Evolutionary conservation across 345 rosid species (phyloP).

Genomic region (Sisymbrium altissimum): DNA sequence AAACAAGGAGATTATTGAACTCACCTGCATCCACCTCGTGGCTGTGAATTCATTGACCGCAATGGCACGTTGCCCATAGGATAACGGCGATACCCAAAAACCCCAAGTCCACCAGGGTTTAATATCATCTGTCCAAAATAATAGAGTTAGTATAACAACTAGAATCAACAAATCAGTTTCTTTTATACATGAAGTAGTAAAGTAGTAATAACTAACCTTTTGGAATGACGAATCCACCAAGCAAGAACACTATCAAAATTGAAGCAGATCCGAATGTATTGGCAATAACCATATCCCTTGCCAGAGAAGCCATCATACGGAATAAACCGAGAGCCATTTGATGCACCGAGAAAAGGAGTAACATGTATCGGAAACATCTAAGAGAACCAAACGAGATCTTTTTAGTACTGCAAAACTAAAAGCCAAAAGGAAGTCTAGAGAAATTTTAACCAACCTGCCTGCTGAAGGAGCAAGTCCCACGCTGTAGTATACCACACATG

Average conservation of each 20-base stretch:
- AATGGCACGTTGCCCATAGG: conserved; percentile 77
- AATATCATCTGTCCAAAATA: conserved; percentile 46
- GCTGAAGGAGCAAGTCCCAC: conserved; percentile 79
- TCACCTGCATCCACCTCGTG: conserved; percentile 71
- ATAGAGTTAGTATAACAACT: background rate
- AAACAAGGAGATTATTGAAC: background rate
- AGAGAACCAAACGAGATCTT: background rate
- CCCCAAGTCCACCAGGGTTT: conserved; percentile 95
- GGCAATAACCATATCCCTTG: conserved; percentile 87
- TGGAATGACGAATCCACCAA: conserved; percentile 91
- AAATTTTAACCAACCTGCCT: conserved; percentile 56
- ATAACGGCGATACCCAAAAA: conserved; percentile 84
- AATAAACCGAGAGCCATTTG: conserved; percentile 94
- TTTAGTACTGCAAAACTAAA: background rate
- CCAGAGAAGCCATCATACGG: conserved; percentile 68
- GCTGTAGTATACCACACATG: conserved; percentile 68
- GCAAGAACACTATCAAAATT: conserved; percentile 53
- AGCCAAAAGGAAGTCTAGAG: background rate
- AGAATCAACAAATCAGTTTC: background rate
- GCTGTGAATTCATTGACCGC: conserved; percentile 83
- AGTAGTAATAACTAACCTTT: conserved; percentile 42
- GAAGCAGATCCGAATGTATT: conserved; percentile 82
- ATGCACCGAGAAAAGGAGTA: conserved; percentile 69
- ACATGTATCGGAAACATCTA: conserved; percentile 84
- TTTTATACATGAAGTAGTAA: background rate